Evolutionary conservation across 1,284 basidiomycete genomes (phyloP).

Genomic region (Malassezia furfur): DNA sequence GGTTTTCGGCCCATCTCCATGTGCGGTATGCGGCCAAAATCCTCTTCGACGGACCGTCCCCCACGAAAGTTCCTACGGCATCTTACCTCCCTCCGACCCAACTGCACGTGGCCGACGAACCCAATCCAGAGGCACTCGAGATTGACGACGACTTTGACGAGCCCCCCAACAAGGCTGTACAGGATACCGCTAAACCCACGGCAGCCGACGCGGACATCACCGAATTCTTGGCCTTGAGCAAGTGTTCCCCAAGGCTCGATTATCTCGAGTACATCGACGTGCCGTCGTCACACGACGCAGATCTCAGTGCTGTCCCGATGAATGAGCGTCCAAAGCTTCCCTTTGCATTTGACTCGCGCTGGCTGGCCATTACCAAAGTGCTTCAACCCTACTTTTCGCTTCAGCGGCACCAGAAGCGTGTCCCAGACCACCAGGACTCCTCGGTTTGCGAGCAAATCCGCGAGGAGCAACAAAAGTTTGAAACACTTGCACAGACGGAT

Average conservation of each 20-base stretch:
- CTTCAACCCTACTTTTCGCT: conserved; percentile 68
- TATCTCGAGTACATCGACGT: conserved; percentile 60
- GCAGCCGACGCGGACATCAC: conserved; percentile 52
- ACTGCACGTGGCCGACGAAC: not conserved
- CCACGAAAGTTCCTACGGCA: too few relatives aligned
- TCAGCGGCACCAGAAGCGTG: conserved; percentile 51
- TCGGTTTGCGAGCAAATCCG: conserved; percentile 36
- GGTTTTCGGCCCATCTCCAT: conserved; percentile 93
- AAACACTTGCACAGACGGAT: not conserved
- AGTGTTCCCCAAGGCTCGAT: conserved; percentile 69
- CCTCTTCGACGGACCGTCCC: not conserved
- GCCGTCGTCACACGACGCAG: conserved; percentile 17
- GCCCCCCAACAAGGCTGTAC: too few relatives aligned
- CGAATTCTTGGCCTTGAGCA: conserved; percentile 81
- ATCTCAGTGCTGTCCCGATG: not conserved
- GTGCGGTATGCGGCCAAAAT: conserved; percentile 54
- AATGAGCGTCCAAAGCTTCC: not conserved
- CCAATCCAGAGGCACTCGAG: conserved; percentile 30
- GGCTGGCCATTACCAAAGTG: conserved; percentile 84
- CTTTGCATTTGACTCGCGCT: conserved; percentile 63
- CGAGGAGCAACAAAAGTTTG: conserved; percentile 44
- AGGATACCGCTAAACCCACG: conserved; percentile 3
- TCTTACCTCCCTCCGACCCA: not conserved
- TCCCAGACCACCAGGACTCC: conserved; percentile 59
- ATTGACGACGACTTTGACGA: conserved; percentile 20